Percentiles rank a stretch among this genome's conserved stretches.
Evolutionary conservation across 805 yeast genomes (phyloP).

Genomic region (Ogataea trehalophila): DNA sequence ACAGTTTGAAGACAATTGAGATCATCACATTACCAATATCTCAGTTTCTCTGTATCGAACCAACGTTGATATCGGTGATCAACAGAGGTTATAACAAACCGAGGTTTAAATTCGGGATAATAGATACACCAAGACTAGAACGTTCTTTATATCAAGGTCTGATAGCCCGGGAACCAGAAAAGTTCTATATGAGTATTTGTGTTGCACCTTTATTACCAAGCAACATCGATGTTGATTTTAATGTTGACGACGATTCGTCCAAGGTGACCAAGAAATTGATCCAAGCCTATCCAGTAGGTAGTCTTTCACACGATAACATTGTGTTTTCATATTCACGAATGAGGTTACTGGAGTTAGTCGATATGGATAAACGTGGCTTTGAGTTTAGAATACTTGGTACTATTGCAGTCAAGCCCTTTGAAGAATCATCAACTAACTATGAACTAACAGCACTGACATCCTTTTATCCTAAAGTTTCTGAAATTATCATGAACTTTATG

Average conservation of each 20-base stretch:
- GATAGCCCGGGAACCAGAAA: constrained; percentile 17
- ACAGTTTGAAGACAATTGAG: neutral
- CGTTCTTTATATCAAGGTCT: constrained; percentile 24
- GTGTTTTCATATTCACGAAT: neutral
- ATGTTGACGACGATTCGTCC: constrained; percentile 20
- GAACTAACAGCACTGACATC: constrained; percentile 54
- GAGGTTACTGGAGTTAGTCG: neutral
- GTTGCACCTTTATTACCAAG: constrained; percentile 19
- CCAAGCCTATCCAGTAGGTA: constrained; percentile 8
- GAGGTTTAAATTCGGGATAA: constrained; percentile 37
- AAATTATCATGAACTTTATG: constrained; percentile 17
- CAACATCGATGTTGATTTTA: neutral
- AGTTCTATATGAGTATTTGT: constrained; percentile 20
- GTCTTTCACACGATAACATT: constrained; percentile 15
- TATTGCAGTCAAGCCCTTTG: constrained; percentile 29
- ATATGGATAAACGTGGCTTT: constrained; percentile 8
- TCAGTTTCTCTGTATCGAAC: constrained; percentile 13
- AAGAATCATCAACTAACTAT: constrained; percentile 7
- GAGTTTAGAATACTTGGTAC: constrained; percentile 29
- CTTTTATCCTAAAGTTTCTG: constrained; percentile 35
- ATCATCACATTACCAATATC: constrained; percentile 3
- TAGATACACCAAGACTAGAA: constrained; percentile 39
- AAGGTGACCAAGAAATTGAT: constrained; percentile 16
- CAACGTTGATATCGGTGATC: constrained; percentile 29
- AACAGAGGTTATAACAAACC: constrained; percentile 50